phyloP scores from a whole-genome alignment of 345 rosid species.

The Rhodamnia argentea region DNA sequence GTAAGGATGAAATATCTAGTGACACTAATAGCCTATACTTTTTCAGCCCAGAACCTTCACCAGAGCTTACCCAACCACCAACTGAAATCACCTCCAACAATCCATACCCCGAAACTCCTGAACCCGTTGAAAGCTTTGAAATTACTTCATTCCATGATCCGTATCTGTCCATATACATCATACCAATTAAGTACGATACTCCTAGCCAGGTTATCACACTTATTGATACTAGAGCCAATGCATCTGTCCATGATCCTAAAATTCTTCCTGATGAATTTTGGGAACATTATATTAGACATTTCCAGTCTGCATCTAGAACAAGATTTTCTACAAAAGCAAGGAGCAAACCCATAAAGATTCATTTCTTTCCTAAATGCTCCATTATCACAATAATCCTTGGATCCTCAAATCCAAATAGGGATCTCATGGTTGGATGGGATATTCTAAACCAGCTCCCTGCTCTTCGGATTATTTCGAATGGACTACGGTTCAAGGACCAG shows the following conservation, averaged over 20 bases:
- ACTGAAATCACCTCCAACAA: not conserved
- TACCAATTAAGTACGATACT: not conserved
- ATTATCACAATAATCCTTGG: not conserved
- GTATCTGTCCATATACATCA: not conserved
- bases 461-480: not conserved
- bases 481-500: too few species aligned
- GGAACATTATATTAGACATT: too few species aligned
- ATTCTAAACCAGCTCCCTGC: not conserved
- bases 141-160: not conserved
- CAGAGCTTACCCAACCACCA: rapidly evolving
- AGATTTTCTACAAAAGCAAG: not conserved
- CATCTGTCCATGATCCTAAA: not conserved
- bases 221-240: not conserved
- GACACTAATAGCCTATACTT: not conserved
- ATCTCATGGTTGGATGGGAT: not conserved
- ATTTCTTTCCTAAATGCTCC: not conserved
- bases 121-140: not conserved
- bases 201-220: not conserved
- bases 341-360: not conserved
- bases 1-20: not conserved
- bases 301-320: too few species aligned
- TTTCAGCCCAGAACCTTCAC: not conserved
- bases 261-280: not conserved
- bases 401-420: too few species aligned
- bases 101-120: not conserved